Evolutionary conservation across 345 rosid genomes (phyloP).

Genomic region (Chamaenerion angustifolium): DNA sequence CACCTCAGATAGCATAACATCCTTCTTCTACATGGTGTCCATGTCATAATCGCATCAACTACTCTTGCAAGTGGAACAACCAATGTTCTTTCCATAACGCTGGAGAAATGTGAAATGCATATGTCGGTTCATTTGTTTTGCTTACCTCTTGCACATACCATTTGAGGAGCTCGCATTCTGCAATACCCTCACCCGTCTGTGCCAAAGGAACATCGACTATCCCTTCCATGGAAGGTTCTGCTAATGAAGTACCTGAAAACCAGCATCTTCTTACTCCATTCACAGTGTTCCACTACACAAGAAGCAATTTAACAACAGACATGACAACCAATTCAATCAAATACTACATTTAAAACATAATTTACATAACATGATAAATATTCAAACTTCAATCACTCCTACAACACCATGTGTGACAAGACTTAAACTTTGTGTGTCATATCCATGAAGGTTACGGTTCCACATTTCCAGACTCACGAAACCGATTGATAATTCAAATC

Average conservation of each 20-base stretch:
- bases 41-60: too few species aligned
- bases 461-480: too few species aligned
- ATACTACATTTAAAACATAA: neutral
- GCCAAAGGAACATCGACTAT: conserved; percentile 72
- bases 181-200: conserved; percentile 98
- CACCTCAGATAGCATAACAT: too few species aligned
- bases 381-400: too few species aligned
- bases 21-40: too few species aligned
- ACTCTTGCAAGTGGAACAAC: neutral
- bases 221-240: conserved; percentile 23
- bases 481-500: too few species aligned
- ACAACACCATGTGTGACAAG: too few species aligned
- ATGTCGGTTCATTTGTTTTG: neutral
- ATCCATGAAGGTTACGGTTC: too few species aligned
- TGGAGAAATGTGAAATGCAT: neutral
- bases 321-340: neutral
- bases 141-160: conserved; percentile 90
- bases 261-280: conserved; percentile 18
- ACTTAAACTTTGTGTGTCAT: too few species aligned
- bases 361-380: too few species aligned
- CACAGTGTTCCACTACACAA: conserved; percentile 16
- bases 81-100: neutral
- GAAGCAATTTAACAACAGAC: neutral
- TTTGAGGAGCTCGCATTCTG: conserved; percentile 84
- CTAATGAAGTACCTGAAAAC: conserved; percentile 41